phyloP scores from a whole-genome alignment of 768 basidiomycete species.

The Lactifluus subvellereus region DNA sequence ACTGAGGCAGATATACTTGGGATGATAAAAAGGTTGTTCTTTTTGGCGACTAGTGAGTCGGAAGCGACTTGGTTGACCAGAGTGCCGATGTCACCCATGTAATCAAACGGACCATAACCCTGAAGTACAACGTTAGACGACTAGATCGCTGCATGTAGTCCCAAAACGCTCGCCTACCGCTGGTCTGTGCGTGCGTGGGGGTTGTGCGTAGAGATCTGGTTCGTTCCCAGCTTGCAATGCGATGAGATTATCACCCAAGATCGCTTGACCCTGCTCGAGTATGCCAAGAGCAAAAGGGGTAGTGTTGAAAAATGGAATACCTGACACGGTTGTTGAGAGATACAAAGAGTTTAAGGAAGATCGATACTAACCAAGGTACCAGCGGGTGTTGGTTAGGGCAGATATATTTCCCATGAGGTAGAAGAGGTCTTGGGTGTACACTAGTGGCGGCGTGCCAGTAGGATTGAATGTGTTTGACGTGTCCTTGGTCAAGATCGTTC shows the following conservation, averaged over 20 bases:
- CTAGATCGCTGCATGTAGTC: not conserved
- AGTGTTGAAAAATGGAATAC: slow-evolving; percentile 64
- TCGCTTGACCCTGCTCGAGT: slow-evolving; percentile 51
- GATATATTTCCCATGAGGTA: slow-evolving; percentile 60
- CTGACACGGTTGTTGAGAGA: slow-evolving; percentile 21
- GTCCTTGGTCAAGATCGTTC: slow-evolving; percentile 47
- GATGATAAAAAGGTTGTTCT: slow-evolving; percentile 12
- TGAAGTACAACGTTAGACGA: not conserved
- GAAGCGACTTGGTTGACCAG: slow-evolving; percentile 16
- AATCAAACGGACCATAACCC: slow-evolving; percentile 25
- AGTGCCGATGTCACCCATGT: slow-evolving; percentile 31
- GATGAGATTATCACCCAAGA: slow-evolving; percentile 60
- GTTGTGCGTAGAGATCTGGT: slow-evolving; percentile 60
- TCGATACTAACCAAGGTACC: slow-evolving; percentile 47
- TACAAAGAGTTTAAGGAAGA: not conserved
- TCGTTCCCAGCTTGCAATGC: slow-evolving; percentile 73
- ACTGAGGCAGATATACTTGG: slow-evolving; percentile 18
- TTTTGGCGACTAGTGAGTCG: not conserved
- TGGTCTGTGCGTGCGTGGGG: slow-evolving; percentile 15
- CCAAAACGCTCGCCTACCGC: slow-evolving; percentile 11
- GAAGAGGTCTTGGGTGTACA: slow-evolving; percentile 61
- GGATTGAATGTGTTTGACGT: slow-evolving; percentile 34
- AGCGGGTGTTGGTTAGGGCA: slow-evolving; percentile 50
- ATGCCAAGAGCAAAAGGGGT: slow-evolving; percentile 47
- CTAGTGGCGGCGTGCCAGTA: slow-evolving; percentile 64